phyloP scores from a whole-genome alignment of 306 rosid genomes.

The Luffa acutangula region DNA sequence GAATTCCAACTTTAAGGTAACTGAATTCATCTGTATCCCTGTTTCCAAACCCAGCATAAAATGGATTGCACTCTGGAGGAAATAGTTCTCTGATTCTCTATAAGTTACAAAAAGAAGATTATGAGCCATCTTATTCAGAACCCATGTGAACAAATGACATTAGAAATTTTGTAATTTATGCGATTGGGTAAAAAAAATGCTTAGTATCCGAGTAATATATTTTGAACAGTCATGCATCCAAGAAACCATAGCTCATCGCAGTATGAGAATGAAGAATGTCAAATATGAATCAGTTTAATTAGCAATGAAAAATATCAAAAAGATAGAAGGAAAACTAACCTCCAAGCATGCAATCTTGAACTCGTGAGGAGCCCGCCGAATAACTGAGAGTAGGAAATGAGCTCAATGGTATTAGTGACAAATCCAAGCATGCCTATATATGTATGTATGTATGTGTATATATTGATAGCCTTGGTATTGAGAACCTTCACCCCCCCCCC shows the following conservation, averaged over 20 bases:
- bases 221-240: background rate
- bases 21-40: constrained; percentile 94
- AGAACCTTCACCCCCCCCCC: background rate
- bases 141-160: background rate
- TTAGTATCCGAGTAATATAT: background rate
- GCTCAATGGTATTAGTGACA: background rate
- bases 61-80: constrained; percentile 83
- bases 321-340: constrained; percentile 40
- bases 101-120: background rate
- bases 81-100: constrained; percentile 78
- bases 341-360: constrained; percentile 91
- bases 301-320: background rate
- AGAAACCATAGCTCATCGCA: background rate
- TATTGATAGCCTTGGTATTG: background rate
- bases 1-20: constrained; percentile 92
- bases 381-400: constrained; percentile 40
- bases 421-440: background rate
- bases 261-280: background rate
- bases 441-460: background rate
- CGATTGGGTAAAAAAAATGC: no score
- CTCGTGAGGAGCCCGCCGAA: constrained; percentile 93
- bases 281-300: background rate
- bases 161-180: background rate
- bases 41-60: constrained; percentile 98
- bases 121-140: constrained; percentile 2